Conservation (phyloP, 2,329 filamentous ascomycete species). For the Alternaria panax region DNA sequence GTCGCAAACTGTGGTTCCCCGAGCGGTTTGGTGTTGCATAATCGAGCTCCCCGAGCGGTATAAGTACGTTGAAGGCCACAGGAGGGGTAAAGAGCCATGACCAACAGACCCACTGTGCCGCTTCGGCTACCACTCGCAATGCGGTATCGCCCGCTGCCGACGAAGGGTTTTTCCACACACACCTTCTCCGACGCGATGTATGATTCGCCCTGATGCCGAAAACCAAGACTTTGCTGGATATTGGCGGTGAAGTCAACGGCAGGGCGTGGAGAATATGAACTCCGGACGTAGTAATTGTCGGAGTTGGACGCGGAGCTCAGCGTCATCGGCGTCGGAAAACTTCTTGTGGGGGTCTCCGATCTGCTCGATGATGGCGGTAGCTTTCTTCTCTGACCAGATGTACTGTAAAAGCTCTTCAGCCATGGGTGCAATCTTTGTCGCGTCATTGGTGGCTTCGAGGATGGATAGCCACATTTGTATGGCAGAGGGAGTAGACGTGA, state of each 20-base stretch:
- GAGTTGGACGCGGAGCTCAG: slow-evolving; percentile 21
- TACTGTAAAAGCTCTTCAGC: slow-evolving; percentile 21
- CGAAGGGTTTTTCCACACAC: slow-evolving; percentile 11
- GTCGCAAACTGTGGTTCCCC: slow-evolving; percentile 10
- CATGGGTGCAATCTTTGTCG: slow-evolving; percentile 11
- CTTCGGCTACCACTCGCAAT: slow-evolving; percentile 21
- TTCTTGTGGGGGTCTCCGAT: slow-evolving; percentile 26
- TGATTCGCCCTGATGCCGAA: slow-evolving; percentile 26
- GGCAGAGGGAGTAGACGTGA: background rate
- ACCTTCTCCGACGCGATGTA: background rate
- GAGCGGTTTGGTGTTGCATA: slow-evolving; percentile 4
- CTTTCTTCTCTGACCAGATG: slow-evolving; percentile 20
- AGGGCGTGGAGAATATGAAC: background rate
- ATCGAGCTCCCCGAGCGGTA: slow-evolving; percentile 5
- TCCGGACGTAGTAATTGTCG: slow-evolving; percentile 21
- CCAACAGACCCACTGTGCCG: slow-evolving; percentile 14
- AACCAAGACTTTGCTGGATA: slow-evolving; percentile 16
- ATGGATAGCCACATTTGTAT: slow-evolving; percentile 26
- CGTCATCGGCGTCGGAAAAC: slow-evolving; percentile 19
- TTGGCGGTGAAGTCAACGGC: slow-evolving; percentile 9
- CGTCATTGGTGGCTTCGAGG: slow-evolving; percentile 20
- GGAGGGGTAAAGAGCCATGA: slow-evolving; percentile 13
- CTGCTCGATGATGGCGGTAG: slow-evolving; percentile 19
- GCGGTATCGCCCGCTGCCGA: slow-evolving; percentile 34
- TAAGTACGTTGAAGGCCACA: slow-evolving; percentile 3